Conservation (phyloP, 2,329 filamentous ascomycete genomes). For the Aspergillus proliferans region DNA sequence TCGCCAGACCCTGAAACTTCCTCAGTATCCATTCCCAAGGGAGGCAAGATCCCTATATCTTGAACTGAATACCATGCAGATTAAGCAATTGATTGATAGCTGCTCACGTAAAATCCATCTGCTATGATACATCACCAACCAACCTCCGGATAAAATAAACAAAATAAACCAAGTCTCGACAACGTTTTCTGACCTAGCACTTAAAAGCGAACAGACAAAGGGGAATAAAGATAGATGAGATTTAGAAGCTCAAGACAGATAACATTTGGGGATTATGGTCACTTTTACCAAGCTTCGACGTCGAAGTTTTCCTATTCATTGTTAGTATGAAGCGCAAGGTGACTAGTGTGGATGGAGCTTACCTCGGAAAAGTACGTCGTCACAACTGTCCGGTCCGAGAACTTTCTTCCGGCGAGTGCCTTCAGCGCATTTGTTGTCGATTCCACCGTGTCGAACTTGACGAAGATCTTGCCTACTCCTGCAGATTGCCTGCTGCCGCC, state of each 20-base stretch:
- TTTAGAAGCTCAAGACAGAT: not conserved
- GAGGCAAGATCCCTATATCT: too few species aligned
- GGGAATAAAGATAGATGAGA: not conserved
- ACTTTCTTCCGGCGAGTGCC: slow-evolving; percentile 90
- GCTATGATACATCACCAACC: slow-evolving; percentile 1
- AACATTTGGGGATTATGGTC: not conserved
- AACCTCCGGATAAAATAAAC: not conserved
- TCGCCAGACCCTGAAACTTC: too few species aligned
- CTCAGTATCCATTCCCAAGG: too few species aligned
- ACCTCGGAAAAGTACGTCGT: slow-evolving; percentile 95
- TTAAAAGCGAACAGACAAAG: not conserved
- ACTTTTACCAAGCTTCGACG: slow-evolving; percentile 70
- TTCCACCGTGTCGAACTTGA: slow-evolving; percentile 79
- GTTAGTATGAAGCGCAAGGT: not conserved
- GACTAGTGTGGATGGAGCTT: slow-evolving; percentile 21
- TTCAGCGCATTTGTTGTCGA: slow-evolving; percentile 77
- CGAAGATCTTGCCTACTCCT: slow-evolving; percentile 94
- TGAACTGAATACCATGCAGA: not conserved
- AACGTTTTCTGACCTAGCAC: not conserved
- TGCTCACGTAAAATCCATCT: not conserved
- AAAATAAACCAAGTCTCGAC: slow-evolving; percentile 3
- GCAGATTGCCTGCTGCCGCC: slow-evolving; percentile 76
- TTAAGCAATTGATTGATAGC: not conserved
- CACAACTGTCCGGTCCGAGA: slow-evolving; percentile 91
- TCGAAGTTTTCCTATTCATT: slow-evolving; percentile 78